Evolutionary conservation across 129 eudicot genomes (phyloP).

Genomic region (Tanacetum coccineum): DNA sequence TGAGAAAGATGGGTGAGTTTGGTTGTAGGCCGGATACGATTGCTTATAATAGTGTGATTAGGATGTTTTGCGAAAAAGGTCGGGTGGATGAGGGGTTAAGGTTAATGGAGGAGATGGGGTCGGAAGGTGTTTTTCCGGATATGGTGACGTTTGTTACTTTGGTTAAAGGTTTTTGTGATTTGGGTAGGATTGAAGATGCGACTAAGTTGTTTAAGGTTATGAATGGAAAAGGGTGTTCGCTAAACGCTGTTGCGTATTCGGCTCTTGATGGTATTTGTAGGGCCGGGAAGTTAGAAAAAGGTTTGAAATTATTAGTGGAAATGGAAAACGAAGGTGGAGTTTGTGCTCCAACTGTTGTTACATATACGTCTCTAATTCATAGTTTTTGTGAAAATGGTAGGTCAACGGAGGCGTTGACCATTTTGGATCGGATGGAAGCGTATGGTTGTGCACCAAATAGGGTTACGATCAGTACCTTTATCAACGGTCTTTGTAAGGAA

Average conservation of each 20-base stretch:
- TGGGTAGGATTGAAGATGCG: slow-evolving; percentile 70
- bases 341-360: slow-evolving; percentile 64
- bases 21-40: slow-evolving; percentile 60
- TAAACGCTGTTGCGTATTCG: slow-evolving; percentile 60
- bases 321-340: slow-evolving; percentile 67
- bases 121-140: slow-evolving; percentile 56
- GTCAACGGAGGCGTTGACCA: slow-evolving; percentile 44
- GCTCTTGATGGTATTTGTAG: slow-evolving; percentile 65
- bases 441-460: slow-evolving; percentile 55
- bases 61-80: slow-evolving; percentile 51
- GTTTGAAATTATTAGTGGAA: slow-evolving; percentile 50
- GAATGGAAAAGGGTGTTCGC: slow-evolving; percentile 50
- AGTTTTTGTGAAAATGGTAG: slow-evolving; percentile 54
- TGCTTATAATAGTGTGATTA: slow-evolving; percentile 55
- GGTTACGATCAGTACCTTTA: too few species aligned
- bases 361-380: slow-evolving; percentile 62
- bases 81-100: slow-evolving; percentile 44
- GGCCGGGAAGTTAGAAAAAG: slow-evolving; percentile 56
- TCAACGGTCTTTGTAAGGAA: too few species aligned
- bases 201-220: slow-evolving; percentile 46
- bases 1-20: slow-evolving; percentile 67
- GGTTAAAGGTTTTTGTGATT: slow-evolving; percentile 68
- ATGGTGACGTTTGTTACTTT: slow-evolving; percentile 61
- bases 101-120: slow-evolving; percentile 66
- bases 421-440: slow-evolving; percentile 64